phyloP scores from a whole-genome alignment of 2,329 filamentous ascomycete genomes.

The Epichloe gansuensis region DNA sequence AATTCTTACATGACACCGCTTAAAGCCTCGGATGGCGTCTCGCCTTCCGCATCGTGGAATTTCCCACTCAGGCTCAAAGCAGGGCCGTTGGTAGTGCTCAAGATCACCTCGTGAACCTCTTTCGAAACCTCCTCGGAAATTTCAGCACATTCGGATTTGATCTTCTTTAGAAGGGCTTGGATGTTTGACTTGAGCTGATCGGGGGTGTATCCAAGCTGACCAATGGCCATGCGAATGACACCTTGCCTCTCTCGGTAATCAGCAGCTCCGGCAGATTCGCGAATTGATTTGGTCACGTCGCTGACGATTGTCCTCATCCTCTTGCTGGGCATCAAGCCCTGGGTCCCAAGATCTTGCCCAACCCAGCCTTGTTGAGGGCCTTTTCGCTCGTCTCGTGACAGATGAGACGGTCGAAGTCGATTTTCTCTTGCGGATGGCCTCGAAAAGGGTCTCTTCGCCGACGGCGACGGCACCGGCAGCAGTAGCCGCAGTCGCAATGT shows the following conservation, averaged over 20 bases:
- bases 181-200: slow-evolving; percentile 79
- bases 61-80: slow-evolving; percentile 79
- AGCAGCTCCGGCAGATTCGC: slow-evolving; percentile 70
- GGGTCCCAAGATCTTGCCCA: slow-evolving; percentile 77
- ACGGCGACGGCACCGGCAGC: slow-evolving; percentile 70
- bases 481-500: slow-evolving; percentile 59
- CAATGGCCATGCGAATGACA: slow-evolving; percentile 79
- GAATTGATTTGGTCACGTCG: slow-evolving; percentile 63
- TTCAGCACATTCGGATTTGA: slow-evolving; percentile 68
- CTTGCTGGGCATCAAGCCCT: slow-evolving; percentile 80
- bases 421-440: slow-evolving; percentile 58
- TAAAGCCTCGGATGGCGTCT: slow-evolving; percentile 39
- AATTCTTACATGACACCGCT: slow-evolving; percentile 38
- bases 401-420: slow-evolving; percentile 81
- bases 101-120: slow-evolving; percentile 49
- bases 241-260: slow-evolving; percentile 80
- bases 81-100: slow-evolving; percentile 79
- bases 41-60: slow-evolving; percentile 51
- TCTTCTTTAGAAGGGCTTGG: slow-evolving; percentile 57
- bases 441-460: slow-evolving; percentile 78
- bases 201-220: slow-evolving; percentile 79
- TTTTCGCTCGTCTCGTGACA: slow-evolving; percentile 70
- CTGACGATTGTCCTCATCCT: slow-evolving; percentile 84
- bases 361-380: slow-evolving; percentile 66
- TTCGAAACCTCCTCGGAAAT: slow-evolving; percentile 44